Conservation (phyloP, 179 eudicot genomes). For the Silene vulgaris region DNA sequence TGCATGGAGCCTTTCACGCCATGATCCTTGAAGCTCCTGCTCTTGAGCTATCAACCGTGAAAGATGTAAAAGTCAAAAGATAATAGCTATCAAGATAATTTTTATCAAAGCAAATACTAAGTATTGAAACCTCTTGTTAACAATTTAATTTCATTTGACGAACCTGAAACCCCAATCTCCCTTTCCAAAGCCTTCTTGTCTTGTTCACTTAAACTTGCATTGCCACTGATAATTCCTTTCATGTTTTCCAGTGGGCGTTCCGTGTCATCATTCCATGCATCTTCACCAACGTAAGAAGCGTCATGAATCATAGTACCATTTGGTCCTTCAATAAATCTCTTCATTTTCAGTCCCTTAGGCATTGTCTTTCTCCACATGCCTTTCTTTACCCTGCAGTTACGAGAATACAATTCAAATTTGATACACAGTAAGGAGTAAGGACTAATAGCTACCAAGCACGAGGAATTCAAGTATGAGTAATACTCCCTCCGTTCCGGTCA, state of each 20-base stretch:
- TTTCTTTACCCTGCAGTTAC: slow-evolving; percentile 54
- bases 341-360: slow-evolving; percentile 84
- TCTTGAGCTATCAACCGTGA: slow-evolving; percentile 39
- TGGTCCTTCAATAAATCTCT: slow-evolving; percentile 69
- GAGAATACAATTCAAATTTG: neutral
- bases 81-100: neutral
- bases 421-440: neutral
- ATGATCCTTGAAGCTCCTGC: slow-evolving; percentile 47
- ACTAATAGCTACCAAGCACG: neutral
- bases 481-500: too few species aligned
- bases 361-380: slow-evolving; percentile 82
- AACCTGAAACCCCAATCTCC: slow-evolving; percentile 65
- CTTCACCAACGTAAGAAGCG: slow-evolving; percentile 78
- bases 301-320: slow-evolving; percentile 72
- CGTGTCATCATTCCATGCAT: slow-evolving; percentile 83
- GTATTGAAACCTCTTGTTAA: neutral
- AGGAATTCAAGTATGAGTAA: neutral
- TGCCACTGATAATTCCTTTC: slow-evolving; percentile 43
- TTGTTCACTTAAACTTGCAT: slow-evolving; percentile 39
- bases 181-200: slow-evolving; percentile 46
- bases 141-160: slow-evolving; percentile 18
- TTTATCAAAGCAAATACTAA: neutral
- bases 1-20: slow-evolving; percentile 82
- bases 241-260: slow-evolving; percentile 38
- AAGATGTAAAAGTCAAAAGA: slow-evolving; percentile 8